Evolutionary conservation across 257 asterid species (phyloP).

Genomic region (Pogostemon cablin): DNA sequence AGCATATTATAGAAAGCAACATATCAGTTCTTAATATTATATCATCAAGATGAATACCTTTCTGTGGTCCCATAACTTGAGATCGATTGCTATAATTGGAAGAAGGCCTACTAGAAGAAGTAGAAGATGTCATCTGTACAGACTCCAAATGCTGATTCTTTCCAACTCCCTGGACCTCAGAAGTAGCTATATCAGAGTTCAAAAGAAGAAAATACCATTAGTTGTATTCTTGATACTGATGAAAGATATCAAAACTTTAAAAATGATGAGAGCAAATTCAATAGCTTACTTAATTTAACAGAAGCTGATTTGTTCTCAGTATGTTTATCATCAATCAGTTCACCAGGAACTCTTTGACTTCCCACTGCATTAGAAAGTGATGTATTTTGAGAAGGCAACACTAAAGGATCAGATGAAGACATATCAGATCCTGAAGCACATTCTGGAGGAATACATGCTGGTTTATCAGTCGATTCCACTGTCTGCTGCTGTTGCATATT

Average conservation of each 20-base stretch:
- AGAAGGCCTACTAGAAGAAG: conserved; percentile 66
- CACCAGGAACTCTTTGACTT: conserved; percentile 38
- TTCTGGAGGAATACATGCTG: conserved; percentile 38
- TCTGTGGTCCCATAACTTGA: conserved; percentile 64
- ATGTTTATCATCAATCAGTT: conserved; percentile 40
- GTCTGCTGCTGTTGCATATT: conserved; percentile 41
- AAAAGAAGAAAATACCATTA: conserved; percentile 31
- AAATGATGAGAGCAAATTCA: conserved; percentile 20
- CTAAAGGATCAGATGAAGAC: conserved; percentile 53
- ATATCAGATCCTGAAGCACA: conserved; percentile 46
- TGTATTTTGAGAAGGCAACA: conserved; percentile 52
- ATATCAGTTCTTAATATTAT: conserved; percentile 25
- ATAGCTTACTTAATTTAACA: conserved; percentile 43
- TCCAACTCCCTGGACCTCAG: conserved; percentile 54
- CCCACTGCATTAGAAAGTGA: conserved; percentile 44
- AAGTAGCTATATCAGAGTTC: conserved; percentile 41
- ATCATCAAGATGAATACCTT: conserved; percentile 50
- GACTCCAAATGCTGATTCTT: conserved; percentile 59
- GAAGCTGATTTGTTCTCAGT: conserved; percentile 45
- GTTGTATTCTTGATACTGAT: conserved; percentile 22
- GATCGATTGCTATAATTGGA: conserved; percentile 69
- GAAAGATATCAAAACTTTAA: conserved; percentile 19
- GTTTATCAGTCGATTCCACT: conserved; percentile 36
- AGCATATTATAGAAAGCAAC: conserved; percentile 21
- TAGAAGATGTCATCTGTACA: conserved; percentile 48